These are phyloP conservation scores for Russula sp. DNA, from an alignment of 768 basidiomycete genomes.

Conservation along the genomic window DNA sequence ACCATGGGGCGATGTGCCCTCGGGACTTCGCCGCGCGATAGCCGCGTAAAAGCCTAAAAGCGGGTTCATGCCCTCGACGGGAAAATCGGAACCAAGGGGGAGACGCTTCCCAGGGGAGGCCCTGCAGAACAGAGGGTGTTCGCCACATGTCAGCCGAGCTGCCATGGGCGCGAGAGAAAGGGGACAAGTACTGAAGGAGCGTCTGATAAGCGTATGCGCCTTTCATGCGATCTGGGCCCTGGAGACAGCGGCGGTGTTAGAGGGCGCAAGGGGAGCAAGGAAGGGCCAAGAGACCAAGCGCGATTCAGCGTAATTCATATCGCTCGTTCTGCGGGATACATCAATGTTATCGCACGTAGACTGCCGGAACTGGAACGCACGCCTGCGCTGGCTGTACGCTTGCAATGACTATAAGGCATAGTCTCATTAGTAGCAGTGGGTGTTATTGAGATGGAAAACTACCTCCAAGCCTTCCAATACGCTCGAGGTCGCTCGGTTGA, in stretches of 20 bases:
- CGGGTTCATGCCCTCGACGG: slow-evolving; percentile 87
- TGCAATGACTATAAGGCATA: slow-evolving; percentile 64
- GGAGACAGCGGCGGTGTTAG: neutral
- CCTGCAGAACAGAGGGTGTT: slow-evolving; percentile 29
- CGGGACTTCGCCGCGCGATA: slow-evolving; percentile 59
- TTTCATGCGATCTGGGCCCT: slow-evolving; percentile 78
- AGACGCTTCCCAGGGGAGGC: slow-evolving; percentile 50
- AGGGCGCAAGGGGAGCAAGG: neutral
- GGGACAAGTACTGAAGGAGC: slow-evolving; percentile 53
- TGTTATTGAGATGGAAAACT: slow-evolving; percentile 24
- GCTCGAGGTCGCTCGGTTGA: slow-evolving; percentile 57
- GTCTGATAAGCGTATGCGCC: slow-evolving; percentile 89
- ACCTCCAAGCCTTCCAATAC: slow-evolving; percentile 72
- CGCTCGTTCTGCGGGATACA: slow-evolving; percentile 53
- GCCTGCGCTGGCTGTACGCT: slow-evolving; percentile 94
- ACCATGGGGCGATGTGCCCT: slow-evolving; percentile 81
- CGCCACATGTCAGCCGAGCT: neutral
- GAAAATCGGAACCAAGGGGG: slow-evolving; percentile 90
- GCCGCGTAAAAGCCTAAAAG: slow-evolving; percentile 88
- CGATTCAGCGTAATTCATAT: slow-evolving; percentile 88
- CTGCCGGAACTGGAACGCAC: slow-evolving; percentile 38
- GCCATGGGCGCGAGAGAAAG: neutral
- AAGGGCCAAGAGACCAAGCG: slow-evolving; percentile 48
- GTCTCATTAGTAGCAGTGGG: neutral
- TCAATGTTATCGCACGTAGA: neutral